Conservation (phyloP, 192 early-diverging fungal species). For the Mortierella antarctica region DNA sequence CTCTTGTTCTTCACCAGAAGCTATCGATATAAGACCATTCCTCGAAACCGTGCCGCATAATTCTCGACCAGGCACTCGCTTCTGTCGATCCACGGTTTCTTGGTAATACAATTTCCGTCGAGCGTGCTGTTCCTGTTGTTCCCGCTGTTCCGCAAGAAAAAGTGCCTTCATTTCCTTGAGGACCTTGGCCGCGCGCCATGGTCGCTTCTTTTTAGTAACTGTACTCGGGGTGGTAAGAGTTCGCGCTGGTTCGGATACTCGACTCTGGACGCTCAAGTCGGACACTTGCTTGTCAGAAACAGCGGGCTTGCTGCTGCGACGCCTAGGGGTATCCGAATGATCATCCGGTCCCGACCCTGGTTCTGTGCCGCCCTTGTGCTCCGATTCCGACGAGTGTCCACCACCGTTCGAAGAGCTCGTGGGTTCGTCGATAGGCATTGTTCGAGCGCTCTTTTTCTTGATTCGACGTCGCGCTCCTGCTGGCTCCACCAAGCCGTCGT, state of each 20-base stretch:
- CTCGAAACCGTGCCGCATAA: too few relatives aligned
- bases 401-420: slow-evolving; percentile 34
- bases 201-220: slow-evolving; percentile 9
- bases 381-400: slow-evolving; percentile 34
- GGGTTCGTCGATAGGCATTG: slow-evolving; percentile 38
- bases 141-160: slow-evolving; percentile 13
- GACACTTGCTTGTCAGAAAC: not conserved
- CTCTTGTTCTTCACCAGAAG: not conserved
- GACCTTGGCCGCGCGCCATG: slow-evolving; percentile 10
- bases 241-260: not conserved
- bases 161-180: slow-evolving; percentile 28
- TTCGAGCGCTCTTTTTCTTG: slow-evolving; percentile 11
- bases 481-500: not conserved
- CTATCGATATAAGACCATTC: not conserved
- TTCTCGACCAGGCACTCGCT: not conserved
- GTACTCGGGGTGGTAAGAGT: not conserved
- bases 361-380: slow-evolving; percentile 24
- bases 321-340: not conserved
- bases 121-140: not conserved
- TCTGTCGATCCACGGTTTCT: not conserved
- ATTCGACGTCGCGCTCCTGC: not conserved
- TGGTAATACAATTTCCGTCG: not conserved
- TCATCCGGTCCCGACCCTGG: slow-evolving; percentile 1
- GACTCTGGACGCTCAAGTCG: not conserved
- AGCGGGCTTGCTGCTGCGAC: not conserved